Conservation (phyloP, 352 stramenopile species). For the Globisporangium mamillatum region DNA sequence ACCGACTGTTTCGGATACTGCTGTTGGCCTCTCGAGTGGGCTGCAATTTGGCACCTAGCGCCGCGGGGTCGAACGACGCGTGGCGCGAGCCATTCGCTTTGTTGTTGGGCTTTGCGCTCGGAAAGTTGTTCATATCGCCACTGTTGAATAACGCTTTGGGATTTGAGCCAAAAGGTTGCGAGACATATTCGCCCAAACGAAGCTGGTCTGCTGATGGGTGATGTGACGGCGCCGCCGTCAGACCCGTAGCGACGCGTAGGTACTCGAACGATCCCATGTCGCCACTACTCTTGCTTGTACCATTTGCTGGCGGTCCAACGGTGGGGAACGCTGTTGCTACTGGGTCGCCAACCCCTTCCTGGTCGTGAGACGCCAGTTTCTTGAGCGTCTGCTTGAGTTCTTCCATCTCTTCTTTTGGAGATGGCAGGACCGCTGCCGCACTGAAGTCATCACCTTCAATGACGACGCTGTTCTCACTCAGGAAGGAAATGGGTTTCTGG, state of each 20-base stretch:
- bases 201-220: conserved; percentile 20
- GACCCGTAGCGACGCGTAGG: conserved; percentile 24
- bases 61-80: conserved; percentile 24
- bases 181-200: conserved; percentile 22
- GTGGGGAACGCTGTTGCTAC: background rate
- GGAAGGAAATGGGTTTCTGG: conserved; percentile 10
- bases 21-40: conserved; percentile 7
- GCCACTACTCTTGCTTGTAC: background rate
- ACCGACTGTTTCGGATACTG: conserved; percentile 3
- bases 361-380: conserved; percentile 46
- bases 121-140: conserved; percentile 1
- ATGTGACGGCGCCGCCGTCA: conserved; percentile 4
- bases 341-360: conserved; percentile 3
- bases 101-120: background rate
- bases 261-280: conserved; percentile 15
- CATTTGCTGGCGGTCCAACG: background rate
- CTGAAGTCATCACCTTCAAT: conserved; percentile 5
- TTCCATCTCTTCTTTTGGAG: conserved; percentile 56
- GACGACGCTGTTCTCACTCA: conserved; percentile 3
- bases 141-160: background rate
- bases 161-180: conserved; percentile 4
- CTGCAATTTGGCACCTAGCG: conserved; percentile 13
- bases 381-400: conserved; percentile 70
- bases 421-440: conserved; percentile 27
- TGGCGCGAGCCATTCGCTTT: conserved; percentile 6